Evolutionary conservation across 1,139 yeast genomes (phyloP).

Genomic region (Arxiozyma bovina): DNA sequence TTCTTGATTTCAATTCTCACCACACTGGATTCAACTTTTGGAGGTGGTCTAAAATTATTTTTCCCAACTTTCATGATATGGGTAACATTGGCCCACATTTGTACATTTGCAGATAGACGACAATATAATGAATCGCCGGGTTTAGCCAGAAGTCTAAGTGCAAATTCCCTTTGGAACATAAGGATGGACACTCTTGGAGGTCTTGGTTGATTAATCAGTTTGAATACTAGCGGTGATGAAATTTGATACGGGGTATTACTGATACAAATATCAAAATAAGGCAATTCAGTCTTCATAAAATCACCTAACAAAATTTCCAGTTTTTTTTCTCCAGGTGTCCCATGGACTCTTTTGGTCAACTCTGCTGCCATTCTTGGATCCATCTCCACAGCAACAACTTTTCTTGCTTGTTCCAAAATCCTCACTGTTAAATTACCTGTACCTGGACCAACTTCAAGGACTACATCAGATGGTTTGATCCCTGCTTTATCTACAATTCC

Average conservation of each 20-base stretch:
- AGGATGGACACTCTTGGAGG: constrained; percentile 94
- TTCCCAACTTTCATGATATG: constrained; percentile 98
- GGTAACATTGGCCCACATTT: constrained; percentile 98
- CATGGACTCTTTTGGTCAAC: constrained; percentile 92
- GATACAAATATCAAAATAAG: constrained; percentile 91
- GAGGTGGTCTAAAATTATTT: constrained; percentile 96
- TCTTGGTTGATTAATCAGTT: constrained; percentile 76
- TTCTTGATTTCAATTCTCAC: constrained; percentile 84
- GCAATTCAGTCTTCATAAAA: constrained; percentile 90
- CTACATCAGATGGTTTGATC: constrained; percentile 84
- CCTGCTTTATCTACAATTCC: constrained; percentile 96
- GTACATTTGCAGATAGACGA: constrained; percentile 90
- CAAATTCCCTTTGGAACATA: constrained; percentile 97
- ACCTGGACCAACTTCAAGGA: constrained; percentile 98
- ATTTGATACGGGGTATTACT: constrained; percentile 97
- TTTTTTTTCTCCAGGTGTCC: constrained; percentile 86
- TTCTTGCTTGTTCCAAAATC: constrained; percentile 79
- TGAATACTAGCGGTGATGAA: constrained; percentile 92
- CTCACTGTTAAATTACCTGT: constrained; percentile 95
- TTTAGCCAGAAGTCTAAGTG: constrained; percentile 81
- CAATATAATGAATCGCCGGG: constrained; percentile 94
- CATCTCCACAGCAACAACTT: constrained; percentile 90
- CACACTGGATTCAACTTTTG: constrained; percentile 94
- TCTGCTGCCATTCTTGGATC: constrained; percentile 99
- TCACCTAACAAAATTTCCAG: constrained; percentile 89